These are phyloP conservation scores for Penicillium bovifimosum DNA, from an alignment of 495 filamentous ascomycete species.

Conservation along the genomic window DNA sequence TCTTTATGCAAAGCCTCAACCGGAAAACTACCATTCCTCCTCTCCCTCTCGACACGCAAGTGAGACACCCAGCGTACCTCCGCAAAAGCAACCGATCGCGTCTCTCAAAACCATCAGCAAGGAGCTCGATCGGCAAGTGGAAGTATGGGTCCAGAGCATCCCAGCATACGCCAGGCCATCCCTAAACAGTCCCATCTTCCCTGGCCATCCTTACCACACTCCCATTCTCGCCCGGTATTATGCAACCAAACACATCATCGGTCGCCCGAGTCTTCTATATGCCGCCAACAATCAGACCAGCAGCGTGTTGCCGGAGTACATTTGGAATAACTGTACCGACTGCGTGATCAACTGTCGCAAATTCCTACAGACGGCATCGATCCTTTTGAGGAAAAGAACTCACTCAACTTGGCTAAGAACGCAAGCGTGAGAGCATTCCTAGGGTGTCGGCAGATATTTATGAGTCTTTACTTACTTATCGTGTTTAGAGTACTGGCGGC, in stretches of 20 bases:
- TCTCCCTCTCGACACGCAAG: slow-evolving; percentile 2
- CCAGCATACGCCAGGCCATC: slow-evolving; percentile 12
- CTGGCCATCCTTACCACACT: slow-evolving; percentile 9
- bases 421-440: slow-evolving; percentile 11
- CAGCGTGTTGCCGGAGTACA: slow-evolving; percentile 4
- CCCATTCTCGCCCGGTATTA: slow-evolving; percentile 16
- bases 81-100: slow-evolving; percentile 7
- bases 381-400: slow-evolving; percentile 11
- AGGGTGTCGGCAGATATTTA: too few relatives aligned
- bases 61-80: not conserved
- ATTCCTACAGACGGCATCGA: slow-evolving; percentile 6
- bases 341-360: slow-evolving; percentile 19
- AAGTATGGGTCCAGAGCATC: slow-evolving; percentile 11
- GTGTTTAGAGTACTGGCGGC: slow-evolving; percentile 11
- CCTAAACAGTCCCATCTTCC: not conserved
- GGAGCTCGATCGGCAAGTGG: slow-evolving; percentile 15
- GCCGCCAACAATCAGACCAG: slow-evolving; percentile 7
- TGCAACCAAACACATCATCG: slow-evolving; percentile 18
- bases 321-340: slow-evolving; percentile 11
- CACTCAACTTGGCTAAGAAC: slow-evolving; percentile 15
- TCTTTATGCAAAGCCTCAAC: slow-evolving; percentile 6
- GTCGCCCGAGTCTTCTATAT: slow-evolving; percentile 13
- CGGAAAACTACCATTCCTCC: not conserved
- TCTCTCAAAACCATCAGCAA: slow-evolving; percentile 12
- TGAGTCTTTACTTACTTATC: not conserved